These are phyloP conservation scores for Peniophora sp. DNA, from an alignment of 1,284 basidiomycete genomes.

Conservation along the genomic window DNA sequence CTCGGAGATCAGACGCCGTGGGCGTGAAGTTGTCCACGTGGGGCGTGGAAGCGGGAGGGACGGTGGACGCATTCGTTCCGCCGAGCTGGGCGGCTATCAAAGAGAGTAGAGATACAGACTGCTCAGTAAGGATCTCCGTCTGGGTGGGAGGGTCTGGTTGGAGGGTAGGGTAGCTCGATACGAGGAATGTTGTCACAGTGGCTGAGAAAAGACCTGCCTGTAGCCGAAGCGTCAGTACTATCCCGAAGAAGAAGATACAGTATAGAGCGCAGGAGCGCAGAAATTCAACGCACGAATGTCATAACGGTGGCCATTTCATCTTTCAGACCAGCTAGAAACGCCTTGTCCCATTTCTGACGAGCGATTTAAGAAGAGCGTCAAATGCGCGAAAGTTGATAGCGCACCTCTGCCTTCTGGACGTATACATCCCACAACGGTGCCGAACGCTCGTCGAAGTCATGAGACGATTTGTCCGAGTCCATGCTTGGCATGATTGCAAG, in stretches of 20 bases:
- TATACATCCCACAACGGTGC: background rate
- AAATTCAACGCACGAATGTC: no score
- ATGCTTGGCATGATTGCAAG: no score
- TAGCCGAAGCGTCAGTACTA: no score
- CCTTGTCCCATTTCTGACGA: no score
- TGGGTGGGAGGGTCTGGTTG: background rate
- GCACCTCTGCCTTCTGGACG: background rate
- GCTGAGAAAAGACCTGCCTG: background rate
- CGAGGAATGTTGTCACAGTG: background rate
- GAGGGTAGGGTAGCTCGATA: background rate
- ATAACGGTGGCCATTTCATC: no score
- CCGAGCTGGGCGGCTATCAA: background rate
- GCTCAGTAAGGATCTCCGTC: background rate
- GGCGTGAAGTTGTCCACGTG: background rate
- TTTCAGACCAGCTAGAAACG: no score
- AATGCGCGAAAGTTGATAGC: no score
- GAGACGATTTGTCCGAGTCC: no score
- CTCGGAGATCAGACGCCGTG: slow-evolving; percentile 1
- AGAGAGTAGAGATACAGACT: background rate
- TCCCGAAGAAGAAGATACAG: no score
- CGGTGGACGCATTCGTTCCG: slow-evolving; percentile 2
- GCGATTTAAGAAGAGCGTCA: no score
- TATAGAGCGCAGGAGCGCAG: no score
- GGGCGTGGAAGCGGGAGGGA: background rate
- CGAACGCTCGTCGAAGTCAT: background rate